Evolutionary conservation across 2,329 filamentous ascomycete species (phyloP), one percentile per base, ranked within the genome.

Genomic region (Aspergillus bombycis): DNA sequence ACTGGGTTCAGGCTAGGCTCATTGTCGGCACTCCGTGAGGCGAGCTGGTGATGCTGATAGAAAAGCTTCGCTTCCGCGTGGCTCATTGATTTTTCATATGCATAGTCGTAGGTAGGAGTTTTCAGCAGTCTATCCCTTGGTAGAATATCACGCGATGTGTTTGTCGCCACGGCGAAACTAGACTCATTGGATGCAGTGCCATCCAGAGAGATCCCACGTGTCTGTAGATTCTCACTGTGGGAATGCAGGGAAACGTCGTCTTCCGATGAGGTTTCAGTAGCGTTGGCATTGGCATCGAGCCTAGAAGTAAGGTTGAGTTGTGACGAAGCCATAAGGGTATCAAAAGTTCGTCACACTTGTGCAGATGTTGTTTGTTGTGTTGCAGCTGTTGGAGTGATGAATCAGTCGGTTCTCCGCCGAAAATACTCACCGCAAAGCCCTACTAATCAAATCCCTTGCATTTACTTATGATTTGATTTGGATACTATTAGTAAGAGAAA

Each of bases 41-140:
- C 90, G 62, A 89, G 82, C 77, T 93, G 91, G 78, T 92, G 93
- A 68, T 92, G 86, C 80, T 97, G 94, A 78, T 97, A 99, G 81
- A 98, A 96, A 66, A 97, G 86, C 79, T 97, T 98, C 64, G 94
- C 92, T 76, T 99, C 95, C 30, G 92, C 90, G 77, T 97, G 93
- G 73, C 91, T 96, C 88, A 97, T 91, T 74, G 94, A 92, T 72
- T 95, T 96, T 79, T 99, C 95, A 59, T 92, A 91, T 58, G 94
- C 90, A 73, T 94, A 93, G 78, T 97, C 94, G 80, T 96, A 97
- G 75, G 93, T 96, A 23, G 94, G 92, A 10, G 93, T 97, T 75
- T 89, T 90, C 62, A 84, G 80, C 74, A 87, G 84, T 46, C 72
- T 74, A 64, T 81, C 80, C 67, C 79, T 73, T 45, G 78, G 73